Conservation (phyloP, 192 early-diverging fungal species). For the Backusella tuberculispora region DNA sequence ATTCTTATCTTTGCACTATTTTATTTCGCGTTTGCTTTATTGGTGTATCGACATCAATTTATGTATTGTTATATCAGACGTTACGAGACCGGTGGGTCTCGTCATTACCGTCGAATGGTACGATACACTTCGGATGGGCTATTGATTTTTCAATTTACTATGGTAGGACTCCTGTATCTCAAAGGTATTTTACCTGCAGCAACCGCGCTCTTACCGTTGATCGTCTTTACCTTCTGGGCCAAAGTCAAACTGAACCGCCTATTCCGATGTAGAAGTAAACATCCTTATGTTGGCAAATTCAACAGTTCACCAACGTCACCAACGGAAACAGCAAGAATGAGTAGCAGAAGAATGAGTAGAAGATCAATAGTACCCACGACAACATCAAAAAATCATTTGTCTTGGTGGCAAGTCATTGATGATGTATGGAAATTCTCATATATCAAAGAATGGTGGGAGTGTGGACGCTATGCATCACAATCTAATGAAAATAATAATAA, state of each 20-base stretch:
- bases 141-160: constrained; percentile 59
- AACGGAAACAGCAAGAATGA: background rate
- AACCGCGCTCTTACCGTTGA: constrained; percentile 43
- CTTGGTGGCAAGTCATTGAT: constrained; percentile 11
- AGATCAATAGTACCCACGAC: background rate
- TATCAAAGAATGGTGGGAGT: constrained; percentile 29
- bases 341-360: background rate
- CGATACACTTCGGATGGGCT: constrained; percentile 62
- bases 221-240: constrained; percentile 51
- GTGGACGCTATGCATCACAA: constrained; percentile 23
- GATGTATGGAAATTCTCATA: constrained; percentile 36
- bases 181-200: constrained; percentile 47
- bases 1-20: constrained; percentile 58
- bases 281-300: constrained; percentile 26
- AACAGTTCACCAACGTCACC: too few relatives aligned
- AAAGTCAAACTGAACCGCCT: constrained; percentile 49
- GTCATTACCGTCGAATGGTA: constrained; percentile 55
- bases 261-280: constrained; percentile 50
- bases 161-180: constrained; percentile 58
- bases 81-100: constrained; percentile 59
- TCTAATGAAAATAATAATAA: background rate
- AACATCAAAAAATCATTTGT: background rate
- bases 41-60: constrained; percentile 66
- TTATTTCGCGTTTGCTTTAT: constrained; percentile 56
- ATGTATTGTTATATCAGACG: constrained; percentile 62